phyloP scores from a whole-genome alignment of 352 stramenopile species.

The Elongisporangium senticosum region DNA sequence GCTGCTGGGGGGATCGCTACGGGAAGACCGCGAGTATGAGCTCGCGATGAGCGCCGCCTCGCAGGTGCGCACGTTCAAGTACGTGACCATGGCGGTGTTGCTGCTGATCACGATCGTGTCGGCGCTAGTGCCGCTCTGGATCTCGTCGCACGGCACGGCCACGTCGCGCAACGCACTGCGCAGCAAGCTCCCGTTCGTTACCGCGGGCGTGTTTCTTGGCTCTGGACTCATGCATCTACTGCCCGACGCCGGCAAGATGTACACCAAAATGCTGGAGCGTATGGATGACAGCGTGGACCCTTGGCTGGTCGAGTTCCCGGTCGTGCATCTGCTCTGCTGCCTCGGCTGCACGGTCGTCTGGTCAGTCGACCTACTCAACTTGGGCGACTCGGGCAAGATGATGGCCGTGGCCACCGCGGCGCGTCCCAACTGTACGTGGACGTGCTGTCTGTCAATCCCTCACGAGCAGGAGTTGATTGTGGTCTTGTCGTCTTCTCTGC shows the following conservation, averaged over 20 bases:
- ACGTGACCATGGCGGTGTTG: constrained; percentile 35
- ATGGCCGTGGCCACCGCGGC: constrained; percentile 58
- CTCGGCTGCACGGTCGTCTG: constrained; percentile 55
- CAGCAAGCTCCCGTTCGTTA: constrained; percentile 58
- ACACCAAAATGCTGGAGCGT: constrained; percentile 31
- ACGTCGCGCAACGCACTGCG: constrained; percentile 30
- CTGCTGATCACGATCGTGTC: constrained; percentile 53
- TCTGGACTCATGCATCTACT: constrained; percentile 58
- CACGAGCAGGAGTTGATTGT: background rate
- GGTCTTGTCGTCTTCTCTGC: background rate
- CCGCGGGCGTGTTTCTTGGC: constrained; percentile 55
- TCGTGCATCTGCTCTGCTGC: constrained; percentile 48
- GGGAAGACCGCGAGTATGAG: background rate
- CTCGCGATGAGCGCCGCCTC: background rate
- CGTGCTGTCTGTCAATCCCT: background rate
- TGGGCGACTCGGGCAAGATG: constrained; percentile 61
- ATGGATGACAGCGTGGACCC: constrained; percentile 10
- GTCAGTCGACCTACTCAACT: constrained; percentile 53
- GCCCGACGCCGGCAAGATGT: constrained; percentile 49
- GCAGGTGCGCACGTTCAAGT: constrained; percentile 38
- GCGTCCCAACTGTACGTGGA: constrained; percentile 43
- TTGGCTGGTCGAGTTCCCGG: constrained; percentile 45
- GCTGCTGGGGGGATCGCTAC: background rate
- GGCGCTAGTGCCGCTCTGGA: constrained; percentile 45
- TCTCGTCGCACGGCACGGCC: constrained; percentile 38